These are phyloP conservation scores for Toxoplasma gondii DNA, from an alignment of 169 alveolate genomes.

Conservation along the genomic window DNA sequence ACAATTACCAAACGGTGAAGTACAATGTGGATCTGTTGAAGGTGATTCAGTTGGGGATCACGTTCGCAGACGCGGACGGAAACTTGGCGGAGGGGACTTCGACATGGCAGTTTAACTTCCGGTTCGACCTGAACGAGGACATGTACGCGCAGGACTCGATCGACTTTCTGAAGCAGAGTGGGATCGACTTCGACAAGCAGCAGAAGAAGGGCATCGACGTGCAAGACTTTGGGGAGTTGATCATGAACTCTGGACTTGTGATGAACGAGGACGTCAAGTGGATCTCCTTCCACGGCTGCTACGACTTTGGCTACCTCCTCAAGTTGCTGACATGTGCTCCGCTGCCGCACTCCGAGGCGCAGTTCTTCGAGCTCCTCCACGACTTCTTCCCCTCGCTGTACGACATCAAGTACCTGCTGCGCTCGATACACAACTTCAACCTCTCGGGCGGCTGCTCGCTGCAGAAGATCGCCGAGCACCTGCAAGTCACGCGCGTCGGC, in stretches of 20 bases:
- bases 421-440: constrained; percentile 74
- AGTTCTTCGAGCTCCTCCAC: constrained; percentile 89
- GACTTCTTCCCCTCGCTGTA: constrained; percentile 95
- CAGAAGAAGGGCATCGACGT: constrained; percentile 92
- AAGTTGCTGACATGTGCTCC: constrained; percentile 89
- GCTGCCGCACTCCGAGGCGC: constrained; percentile 93
- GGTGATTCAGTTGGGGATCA: constrained; percentile 96
- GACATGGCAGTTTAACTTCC: constrained; percentile 98
- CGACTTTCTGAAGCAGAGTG: constrained; percentile 93
- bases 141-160: constrained; percentile 93
- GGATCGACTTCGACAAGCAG: constrained; percentile 95
- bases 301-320: constrained; percentile 97
- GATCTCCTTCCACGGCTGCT: constrained; percentile 98
- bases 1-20: constrained; percentile 94
- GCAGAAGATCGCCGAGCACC: constrained; percentile 75
- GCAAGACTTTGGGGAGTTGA: constrained; percentile 94
- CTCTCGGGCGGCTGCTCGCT: constrained; percentile 71
- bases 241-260: constrained; percentile 94
- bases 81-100: constrained; percentile 88
- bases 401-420: constrained; percentile 93
- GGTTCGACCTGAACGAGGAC: constrained; percentile 92
- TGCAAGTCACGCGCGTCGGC: constrained; percentile 93
- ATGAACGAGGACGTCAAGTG: constrained; percentile 96
- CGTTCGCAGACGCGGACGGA: constrained; percentile 94
- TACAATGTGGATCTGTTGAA: constrained; percentile 95